Base-by-base conservation (phyloP, 225 moss, liverwort and hornwort genomes). In the Antitrichia curtipendula region DNA sequence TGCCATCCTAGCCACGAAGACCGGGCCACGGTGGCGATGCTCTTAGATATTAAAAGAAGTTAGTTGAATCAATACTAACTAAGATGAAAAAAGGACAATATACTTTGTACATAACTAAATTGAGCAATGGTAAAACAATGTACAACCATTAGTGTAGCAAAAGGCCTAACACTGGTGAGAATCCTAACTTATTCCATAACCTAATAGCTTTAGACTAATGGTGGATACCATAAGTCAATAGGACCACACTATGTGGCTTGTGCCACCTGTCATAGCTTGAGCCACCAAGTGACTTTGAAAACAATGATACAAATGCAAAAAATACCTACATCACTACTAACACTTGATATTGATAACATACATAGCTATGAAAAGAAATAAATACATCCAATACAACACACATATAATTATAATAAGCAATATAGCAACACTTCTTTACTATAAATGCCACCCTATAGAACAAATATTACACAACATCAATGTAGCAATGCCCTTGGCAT, bases 81-180 rank as follows among this genome's bases (percentile, higher is more conserved):
- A 45, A 29, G 5, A 6, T n/a, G 2, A 72, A 0, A 45, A 29
- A 2, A 17, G 29, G 23, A 4, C 0, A 45, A 16, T 72, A 45
- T 0, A 29, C 29, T 5, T 73, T 29, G 18, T 1, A 73, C 0
- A 0, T 0, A 73, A 45, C 2, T 29, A 1, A 0, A 45, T 47
- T 10, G 47, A 17, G n/a, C n/a, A n/a, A 3, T 73, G 10, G 6
- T 16, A 72, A 72, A 10, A 18, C 29, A 28, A 45, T 45, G 10
- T 29, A 17, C 28, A 9, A 3, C 6, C 29, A 0, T 73, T 2
- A 47, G 1, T 29, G 6, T 10, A 47, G 29, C 0, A 73, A 3
- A 73, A 47, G 10, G 31, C 6, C 0, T 47, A 0, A 18, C 4
- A 47, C 29, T 73, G 6, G 6, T 38, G 0, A 29, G 0, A 29